These are phyloP conservation scores for Oryza glumipatula DNA, from an alignment of 176 grass and related monocot genomes.

Conservation along the genomic window DNA sequence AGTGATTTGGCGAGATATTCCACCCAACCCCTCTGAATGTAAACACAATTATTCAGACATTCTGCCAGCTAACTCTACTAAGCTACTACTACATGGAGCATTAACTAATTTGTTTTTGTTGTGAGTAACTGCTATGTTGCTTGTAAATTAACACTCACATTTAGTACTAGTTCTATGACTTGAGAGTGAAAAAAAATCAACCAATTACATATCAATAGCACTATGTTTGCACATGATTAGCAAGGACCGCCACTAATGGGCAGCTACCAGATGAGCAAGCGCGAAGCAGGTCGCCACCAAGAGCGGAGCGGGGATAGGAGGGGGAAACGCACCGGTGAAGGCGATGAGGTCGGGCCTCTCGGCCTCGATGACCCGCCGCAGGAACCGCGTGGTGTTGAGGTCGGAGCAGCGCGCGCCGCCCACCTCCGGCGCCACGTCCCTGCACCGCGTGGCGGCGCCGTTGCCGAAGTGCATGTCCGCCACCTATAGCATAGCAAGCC, in stretches of 20 bases:
- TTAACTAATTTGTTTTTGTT: not conserved
- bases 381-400: conserved; percentile 85
- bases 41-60: not conserved
- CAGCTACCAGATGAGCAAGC: not conserved
- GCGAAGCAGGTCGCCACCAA: not conserved
- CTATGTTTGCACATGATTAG: not conserved
- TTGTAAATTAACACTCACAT: not conserved
- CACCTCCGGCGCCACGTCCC: conserved; percentile 59
- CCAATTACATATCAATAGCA: not conserved
- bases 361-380: conserved; percentile 70
- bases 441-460: conserved; percentile 71
- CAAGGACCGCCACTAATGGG: not conserved
- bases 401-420: conserved; percentile 75
- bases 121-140: not conserved
- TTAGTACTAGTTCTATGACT: not conserved
- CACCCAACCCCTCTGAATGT: not conserved
- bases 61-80: not conserved
- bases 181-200: not conserved
- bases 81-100: not conserved
- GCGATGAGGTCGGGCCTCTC: conserved; percentile 87
- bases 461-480: conserved; percentile 98
- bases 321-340: conserved; percentile 66
- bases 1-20: not conserved
- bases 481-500: conserved; percentile 50
- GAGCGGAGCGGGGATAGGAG: not conserved